Evolutionary conservation across 371 early-diverging fungal genomes (phyloP), one percentile per base, ranked within the genome.

Genomic region (Rhizopus stolonifer): DNA sequence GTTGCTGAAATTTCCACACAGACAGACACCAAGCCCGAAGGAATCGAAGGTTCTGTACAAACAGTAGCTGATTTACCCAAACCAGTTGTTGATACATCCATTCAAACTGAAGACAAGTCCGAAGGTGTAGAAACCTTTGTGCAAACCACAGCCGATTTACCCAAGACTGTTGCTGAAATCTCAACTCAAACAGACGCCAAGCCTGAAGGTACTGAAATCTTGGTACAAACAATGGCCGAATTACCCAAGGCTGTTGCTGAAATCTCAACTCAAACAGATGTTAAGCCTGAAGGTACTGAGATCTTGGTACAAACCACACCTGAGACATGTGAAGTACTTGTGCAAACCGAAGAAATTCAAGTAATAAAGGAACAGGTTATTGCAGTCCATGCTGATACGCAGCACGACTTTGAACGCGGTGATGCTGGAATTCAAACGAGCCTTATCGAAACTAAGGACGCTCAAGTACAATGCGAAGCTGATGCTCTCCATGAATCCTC

Each of bases 151-250:
- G 8, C 26, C 11, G 25, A 25, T 3, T 17, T 23, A 4, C 15
- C 36, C 15, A 36, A 36, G 14, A 4, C 36, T 14, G 14, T 15
- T 4, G 14, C 15, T 36, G 54, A 54, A 25, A 44, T 45, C 4
- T 52, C 25, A 24, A 54, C 26, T 5, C 61, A 59, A 54, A 59
- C 60, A 2, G 54, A 53, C 7, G 1, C 13, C 42, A 46, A 33
- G 3, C 32, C 46, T 15, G 18, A 46, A 25, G 17, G 21, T 17
- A 24, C 21, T 23, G 54, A 54, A 6, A 33, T 46, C 1, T 34
- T 25, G 18, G 36, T 54, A 13, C 55, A 55, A 47, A 55, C 55
- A 11, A 17, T 10, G 1, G 8, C 26, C 11, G 25, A 25, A 4
- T 17, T 23, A 4, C 15, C 36, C 15, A 36, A 36, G 14, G 4